phyloP scores from a whole-genome alignment of 345 rosid genomes.

The Cardamine resedifolia region DNA sequence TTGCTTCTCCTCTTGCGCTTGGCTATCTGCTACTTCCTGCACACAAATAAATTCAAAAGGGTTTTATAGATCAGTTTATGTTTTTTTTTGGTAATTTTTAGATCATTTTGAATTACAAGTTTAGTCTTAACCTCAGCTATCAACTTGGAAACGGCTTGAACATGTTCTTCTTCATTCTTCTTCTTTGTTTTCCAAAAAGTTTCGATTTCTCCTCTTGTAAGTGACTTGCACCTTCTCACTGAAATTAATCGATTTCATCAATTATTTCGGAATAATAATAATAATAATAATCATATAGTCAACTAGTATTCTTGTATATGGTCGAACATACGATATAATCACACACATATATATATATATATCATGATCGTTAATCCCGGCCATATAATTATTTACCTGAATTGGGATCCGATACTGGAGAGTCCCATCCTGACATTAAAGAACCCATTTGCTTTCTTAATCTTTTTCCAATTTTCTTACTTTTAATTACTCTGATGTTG shows the following conservation, averaged over 20 bases:
- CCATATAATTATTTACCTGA: slow-evolving; percentile 43
- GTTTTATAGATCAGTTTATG: background rate
- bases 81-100: background rate
- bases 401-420: slow-evolving; percentile 48
- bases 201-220: slow-evolving; percentile 71
- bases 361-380: background rate
- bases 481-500: background rate
- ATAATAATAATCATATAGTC: background rate
- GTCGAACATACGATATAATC: background rate
- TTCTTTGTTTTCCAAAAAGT: slow-evolving; percentile 73
- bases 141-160: slow-evolving; percentile 42
- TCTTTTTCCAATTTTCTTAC: background rate
- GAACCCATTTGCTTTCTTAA: slow-evolving; percentile 73
- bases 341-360: background rate
- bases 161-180: slow-evolving; percentile 61
- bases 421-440: slow-evolving; percentile 96
- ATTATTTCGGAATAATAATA: background rate
- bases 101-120: slow-evolving; percentile 28
- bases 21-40: slow-evolving; percentile 25
- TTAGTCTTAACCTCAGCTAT: slow-evolving; percentile 43
- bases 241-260: background rate
- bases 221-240: slow-evolving; percentile 71
- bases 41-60: background rate
- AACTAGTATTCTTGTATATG: background rate
- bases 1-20: background rate